Percentiles rank a stretch among this genome's conserved stretches.
These are phyloP conservation scores for Teratosphaeria epicoccoides DNA, from an alignment of 2,329 filamentous ascomycete species.

Conservation along the genomic window DNA sequence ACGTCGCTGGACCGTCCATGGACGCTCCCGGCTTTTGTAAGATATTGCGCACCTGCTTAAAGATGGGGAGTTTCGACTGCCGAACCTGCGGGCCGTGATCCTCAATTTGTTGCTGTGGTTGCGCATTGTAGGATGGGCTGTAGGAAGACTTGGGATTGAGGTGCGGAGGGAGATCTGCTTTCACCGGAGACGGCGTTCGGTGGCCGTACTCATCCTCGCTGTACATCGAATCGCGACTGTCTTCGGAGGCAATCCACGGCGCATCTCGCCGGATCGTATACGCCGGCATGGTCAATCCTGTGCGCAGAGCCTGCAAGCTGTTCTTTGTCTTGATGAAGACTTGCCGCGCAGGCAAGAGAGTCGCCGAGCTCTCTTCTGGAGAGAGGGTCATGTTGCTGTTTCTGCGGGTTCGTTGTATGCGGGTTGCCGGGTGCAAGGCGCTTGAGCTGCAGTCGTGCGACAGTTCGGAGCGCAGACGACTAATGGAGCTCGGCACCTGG, in stretches of 20 bases:
- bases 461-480: neutral
- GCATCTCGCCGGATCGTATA: constrained; percentile 25
- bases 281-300: constrained; percentile 27
- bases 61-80: constrained; percentile 21
- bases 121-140: constrained; percentile 11
- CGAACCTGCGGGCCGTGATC: constrained; percentile 16
- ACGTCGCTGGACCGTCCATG: constrained; percentile 9
- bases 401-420: neutral
- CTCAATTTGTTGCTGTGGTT: constrained; percentile 13
- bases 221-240: neutral
- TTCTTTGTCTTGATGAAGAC: constrained; percentile 8
- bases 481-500: neutral
- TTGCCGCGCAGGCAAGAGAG: constrained; percentile 5
- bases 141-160: constrained; percentile 1
- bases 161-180: neutral
- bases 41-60: constrained; percentile 25
- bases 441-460: neutral
- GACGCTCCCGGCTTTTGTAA: constrained; percentile 20
- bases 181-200: neutral
- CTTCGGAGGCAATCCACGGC: constrained; percentile 12
- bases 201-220: constrained; percentile 22
- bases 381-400: constrained; percentile 3
- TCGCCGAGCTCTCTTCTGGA: constrained; percentile 4
- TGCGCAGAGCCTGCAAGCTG: constrained; percentile 6
- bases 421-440: neutral